Conservation (phyloP, 192 early-diverging fungal species). For the Phycomyces blakesleeanus region DNA sequence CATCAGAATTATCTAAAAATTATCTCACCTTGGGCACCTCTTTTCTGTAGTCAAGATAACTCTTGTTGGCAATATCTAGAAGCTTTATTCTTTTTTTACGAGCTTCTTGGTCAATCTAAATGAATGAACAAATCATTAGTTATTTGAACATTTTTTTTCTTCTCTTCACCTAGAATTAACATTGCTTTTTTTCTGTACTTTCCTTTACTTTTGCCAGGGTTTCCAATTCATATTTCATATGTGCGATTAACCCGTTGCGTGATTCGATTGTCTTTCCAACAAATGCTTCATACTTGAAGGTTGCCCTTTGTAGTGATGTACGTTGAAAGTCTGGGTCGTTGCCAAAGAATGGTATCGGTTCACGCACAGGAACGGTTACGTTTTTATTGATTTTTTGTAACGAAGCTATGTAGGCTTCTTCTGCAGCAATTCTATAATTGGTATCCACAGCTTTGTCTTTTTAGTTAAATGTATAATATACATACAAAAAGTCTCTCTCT, state of each 20-base stretch:
- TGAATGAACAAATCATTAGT: no score
- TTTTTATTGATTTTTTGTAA: slow-evolving; percentile 14
- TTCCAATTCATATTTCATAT: slow-evolving; percentile 19
- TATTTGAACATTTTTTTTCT: no score
- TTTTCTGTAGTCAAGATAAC: slow-evolving; percentile 19
- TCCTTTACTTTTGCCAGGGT: slow-evolving; percentile 12
- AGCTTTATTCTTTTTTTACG: slow-evolving; percentile 19
- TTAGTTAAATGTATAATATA: no score
- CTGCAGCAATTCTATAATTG: slow-evolving; percentile 12
- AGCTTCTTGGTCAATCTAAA: slow-evolving; percentile 16
- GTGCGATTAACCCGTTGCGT: slow-evolving; percentile 16
- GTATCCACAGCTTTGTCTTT: no score
- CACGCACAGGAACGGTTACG: background rate
- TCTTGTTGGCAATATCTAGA: slow-evolving; percentile 19
- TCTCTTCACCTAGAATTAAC: background rate
- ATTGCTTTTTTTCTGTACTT: background rate
- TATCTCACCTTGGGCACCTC: slow-evolving; percentile 31
- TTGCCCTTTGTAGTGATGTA: slow-evolving; percentile 11
- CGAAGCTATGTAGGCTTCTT: slow-evolving; percentile 19
- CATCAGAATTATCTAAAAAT: background rate
- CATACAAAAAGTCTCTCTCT: background rate
- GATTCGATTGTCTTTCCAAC: slow-evolving; percentile 13
- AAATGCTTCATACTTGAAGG: slow-evolving; percentile 8
- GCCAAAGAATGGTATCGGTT: background rate
- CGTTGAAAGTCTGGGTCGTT: background rate